These are phyloP conservation scores for Ogataea thermomethanolica DNA, from an alignment of 805 yeast genomes.

Conservation along the genomic window DNA sequence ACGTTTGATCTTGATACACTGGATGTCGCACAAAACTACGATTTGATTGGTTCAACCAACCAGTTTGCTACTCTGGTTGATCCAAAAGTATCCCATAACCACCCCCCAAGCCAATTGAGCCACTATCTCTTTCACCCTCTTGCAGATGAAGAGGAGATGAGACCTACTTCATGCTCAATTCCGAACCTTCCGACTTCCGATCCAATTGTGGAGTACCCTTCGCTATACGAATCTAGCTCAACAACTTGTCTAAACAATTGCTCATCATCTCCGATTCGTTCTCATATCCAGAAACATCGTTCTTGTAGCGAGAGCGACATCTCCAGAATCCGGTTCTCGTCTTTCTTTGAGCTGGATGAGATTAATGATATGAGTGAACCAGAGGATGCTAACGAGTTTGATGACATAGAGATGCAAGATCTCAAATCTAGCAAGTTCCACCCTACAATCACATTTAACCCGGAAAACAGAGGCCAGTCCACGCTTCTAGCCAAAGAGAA, in stretches of 20 bases:
- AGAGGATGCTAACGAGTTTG: conserved; percentile 9
- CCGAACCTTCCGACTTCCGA: conserved; percentile 19
- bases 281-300: conserved; percentile 5
- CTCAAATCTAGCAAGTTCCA: background rate
- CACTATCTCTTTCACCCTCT: conserved; percentile 17
- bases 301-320: conserved; percentile 10
- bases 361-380: conserved; percentile 20
- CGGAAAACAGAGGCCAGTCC: no score
- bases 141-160: conserved; percentile 7
- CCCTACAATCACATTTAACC: background rate
- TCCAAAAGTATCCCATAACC: background rate
- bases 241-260: conserved; percentile 1
- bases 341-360: conserved; percentile 20
- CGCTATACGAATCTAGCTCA: conserved; percentile 17
- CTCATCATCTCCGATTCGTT: conserved; percentile 13
- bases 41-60: conserved; percentile 6
- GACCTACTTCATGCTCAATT: conserved; percentile 5
- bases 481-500: no score
- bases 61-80: conserved; percentile 11
- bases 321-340: conserved; percentile 10
- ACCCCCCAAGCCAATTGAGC: conserved; percentile 6
- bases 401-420: background rate
- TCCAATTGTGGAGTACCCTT: conserved; percentile 20
- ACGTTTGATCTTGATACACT: conserved; percentile 20
- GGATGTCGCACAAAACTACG: conserved; percentile 16